Evolutionary conservation across 768 basidiomycete genomes (phyloP), one percentile per base, ranked within the genome.

Genomic region (Suillus americanus): DNA sequence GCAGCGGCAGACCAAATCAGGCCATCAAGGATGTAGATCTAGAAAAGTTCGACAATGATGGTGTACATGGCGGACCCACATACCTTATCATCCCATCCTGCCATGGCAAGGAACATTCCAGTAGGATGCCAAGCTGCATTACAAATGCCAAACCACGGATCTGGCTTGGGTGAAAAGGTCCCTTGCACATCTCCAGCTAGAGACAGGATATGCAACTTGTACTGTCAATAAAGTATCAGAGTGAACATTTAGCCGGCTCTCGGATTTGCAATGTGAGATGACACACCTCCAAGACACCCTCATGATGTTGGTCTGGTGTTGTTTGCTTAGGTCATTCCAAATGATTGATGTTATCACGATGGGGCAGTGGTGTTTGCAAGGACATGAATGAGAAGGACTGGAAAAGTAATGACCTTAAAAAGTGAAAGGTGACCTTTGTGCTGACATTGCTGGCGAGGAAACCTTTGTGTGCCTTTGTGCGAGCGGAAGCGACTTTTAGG

Each of bases 71-170:
- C 5, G 18, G 60, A 5, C 50, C 23, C 4, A 68, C 78, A 50
- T 62, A 91, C 94, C 78, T 90, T 93, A 70, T 95, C 94, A 75
- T 96, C 94, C 87, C 90, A 95, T 13, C 95, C 95, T 14, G 87
- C 89, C 0, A 95, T 81, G 2, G 89, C 91, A 10, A 97, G 78
- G 73, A 91, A 95, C 71, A 85, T 80, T 5, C 95, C 93, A 62
- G 81, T 89, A 4, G 95, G 95, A 76, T 95, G 92, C 95, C 95
- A 98, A 23, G 85, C 78, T 1, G 89, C 88, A 64, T 79, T 81
- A 12, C 94, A 85, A 50, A 97, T 87, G 7, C 95, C 95, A 63
- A 95, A 85, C 18, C 90, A 92, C 33, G 92, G 91, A 75, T 97
- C 94, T 33, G 85, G 83, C 40, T 82, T 82, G 3, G 92, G 92